Evolutionary conservation across 805 yeast genomes (phyloP).

Genomic region (Metschnikowia lachancei): DNA sequence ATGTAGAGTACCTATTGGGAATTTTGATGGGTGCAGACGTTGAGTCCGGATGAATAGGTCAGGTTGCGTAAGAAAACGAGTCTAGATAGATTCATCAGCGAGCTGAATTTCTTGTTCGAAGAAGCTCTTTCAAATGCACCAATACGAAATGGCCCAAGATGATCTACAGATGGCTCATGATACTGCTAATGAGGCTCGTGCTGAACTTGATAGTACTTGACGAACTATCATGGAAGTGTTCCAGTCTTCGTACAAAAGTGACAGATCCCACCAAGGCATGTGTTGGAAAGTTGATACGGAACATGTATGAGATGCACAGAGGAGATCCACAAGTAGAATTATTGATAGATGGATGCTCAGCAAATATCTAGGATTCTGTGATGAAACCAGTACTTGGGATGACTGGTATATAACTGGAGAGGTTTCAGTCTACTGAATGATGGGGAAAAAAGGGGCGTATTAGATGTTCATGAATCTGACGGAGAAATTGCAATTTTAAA

Average conservation of each 20-base stretch:
- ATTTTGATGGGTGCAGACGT: neutral
- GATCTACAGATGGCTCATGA: neutral
- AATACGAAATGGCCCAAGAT: neutral
- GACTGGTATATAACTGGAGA: no score
- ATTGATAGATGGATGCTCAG: neutral
- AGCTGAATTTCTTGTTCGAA: slow-evolving; percentile 4
- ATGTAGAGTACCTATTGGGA: neutral
- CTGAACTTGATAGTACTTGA: neutral
- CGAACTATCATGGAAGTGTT: no score
- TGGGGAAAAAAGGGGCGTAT: no score
- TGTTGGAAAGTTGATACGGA: neutral
- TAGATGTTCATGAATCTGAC: no score
- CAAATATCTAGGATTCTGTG: neutral
- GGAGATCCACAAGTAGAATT: neutral
- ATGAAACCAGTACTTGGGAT: no score
- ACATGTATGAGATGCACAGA: neutral
- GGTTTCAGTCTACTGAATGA: no score
- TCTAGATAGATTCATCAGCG: neutral
- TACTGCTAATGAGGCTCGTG: neutral
- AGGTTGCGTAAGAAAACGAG: neutral
- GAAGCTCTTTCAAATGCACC: neutral
- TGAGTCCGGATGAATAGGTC: neutral
- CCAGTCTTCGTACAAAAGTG: no score
- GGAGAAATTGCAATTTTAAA: no score
- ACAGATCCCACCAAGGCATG: no score